Evolutionary conservation across 371 early-diverging fungal genomes (phyloP), one percentile per base, ranked within the genome.

Genomic region (Dichotomocladium elegans): DNA sequence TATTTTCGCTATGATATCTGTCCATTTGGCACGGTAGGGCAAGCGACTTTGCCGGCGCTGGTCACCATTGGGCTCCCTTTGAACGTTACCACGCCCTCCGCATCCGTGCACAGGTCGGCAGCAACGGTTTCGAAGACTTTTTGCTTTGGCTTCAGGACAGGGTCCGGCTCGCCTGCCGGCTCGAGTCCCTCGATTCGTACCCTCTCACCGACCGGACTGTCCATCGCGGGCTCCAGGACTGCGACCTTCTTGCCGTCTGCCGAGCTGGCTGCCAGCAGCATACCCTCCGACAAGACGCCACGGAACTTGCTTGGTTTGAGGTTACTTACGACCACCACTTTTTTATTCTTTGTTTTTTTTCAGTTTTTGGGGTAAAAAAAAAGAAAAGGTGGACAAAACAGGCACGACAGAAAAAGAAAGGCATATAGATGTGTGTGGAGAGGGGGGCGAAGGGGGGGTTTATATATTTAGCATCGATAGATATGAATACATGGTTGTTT

Each of bases 241-340:
- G 64, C 74, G 0, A 83, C 81, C 17, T 44, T 47, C n/a, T 65
- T 62, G 43, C 60, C 48, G 37, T 63, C 68, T 28, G 47, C 61
- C 33, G 12, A 31, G n/a, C 58, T 64, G 12, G 80, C 82, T 46
- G 80, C 79, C 1, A 86, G 51, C 15, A 86, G 46, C 84, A 86
- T 84, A 3, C 82, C 86, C 28, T 81, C 66, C 0, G 84, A 83
- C 35, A 70, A 49, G 0, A 84, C 72, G 0, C 86, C 86, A 25
- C 83, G 61, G 31, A 86, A 78, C 48, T 70, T 72, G 30, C 79
- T 74, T 9, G 85, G 79, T 52, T 85, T 85, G 70, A 83, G 64
- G 49, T 83, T 83, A 35, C 63, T 56, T 4, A 83, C 81, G 2
- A 81, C 82, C 41, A 83, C 56, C 1, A 83, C 83, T n/a, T 55